phyloP scores from a whole-genome alignment of 1,284 basidiomycete genomes.

The Cryptococcus neoformans region DNA sequence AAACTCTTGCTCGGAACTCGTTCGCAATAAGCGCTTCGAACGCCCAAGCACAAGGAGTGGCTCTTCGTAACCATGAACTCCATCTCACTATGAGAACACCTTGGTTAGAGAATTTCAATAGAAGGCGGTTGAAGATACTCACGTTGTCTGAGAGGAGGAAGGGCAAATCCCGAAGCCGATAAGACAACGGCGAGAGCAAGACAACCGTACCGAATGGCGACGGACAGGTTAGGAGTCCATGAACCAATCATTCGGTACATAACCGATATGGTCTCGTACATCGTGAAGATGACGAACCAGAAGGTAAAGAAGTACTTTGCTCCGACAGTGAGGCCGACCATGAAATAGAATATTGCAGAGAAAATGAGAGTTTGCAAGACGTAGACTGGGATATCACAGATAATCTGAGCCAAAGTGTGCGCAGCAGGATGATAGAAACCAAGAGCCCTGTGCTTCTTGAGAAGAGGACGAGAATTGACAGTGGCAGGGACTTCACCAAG shows the following conservation, averaged over 20 bases:
- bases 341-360: constrained; percentile 51
- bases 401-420: background rate
- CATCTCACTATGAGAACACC: constrained; percentile 32
- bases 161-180: background rate
- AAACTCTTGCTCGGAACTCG: background rate
- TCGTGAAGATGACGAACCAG: constrained; percentile 44
- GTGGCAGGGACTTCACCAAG: constrained; percentile 47
- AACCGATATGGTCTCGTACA: constrained; percentile 50
- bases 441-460: background rate
- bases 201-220: background rate
- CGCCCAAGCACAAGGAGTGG: background rate
- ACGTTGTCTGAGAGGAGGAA: background rate
- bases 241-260: background rate
- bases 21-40: background rate
- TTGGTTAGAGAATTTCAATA: constrained; percentile 45
- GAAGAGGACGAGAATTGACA: background rate
- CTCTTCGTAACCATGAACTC: constrained; percentile 64
- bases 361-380: constrained; percentile 53
- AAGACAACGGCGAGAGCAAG: constrained; percentile 32
- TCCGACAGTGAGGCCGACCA: constrained; percentile 2
- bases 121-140: background rate
- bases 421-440: background rate
- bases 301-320: constrained; percentile 40
- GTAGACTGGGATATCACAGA: constrained; percentile 52
- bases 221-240: background rate